Evolutionary conservation across 2,329 filamentous ascomycete genomes (phyloP).

Genomic region (Neofusicoccum sp.): DNA sequence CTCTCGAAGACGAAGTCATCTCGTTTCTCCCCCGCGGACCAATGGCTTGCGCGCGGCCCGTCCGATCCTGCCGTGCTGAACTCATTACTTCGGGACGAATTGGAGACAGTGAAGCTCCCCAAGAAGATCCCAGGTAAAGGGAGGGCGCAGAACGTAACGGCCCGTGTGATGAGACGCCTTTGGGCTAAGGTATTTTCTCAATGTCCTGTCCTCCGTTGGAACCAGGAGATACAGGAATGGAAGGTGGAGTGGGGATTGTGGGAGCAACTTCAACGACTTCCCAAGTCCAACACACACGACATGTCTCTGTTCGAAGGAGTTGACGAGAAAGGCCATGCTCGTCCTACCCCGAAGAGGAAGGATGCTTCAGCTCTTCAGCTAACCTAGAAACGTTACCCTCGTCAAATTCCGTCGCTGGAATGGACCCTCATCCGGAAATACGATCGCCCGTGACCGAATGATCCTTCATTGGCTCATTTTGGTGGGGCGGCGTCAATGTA

Average conservation of each 20-base stretch:
- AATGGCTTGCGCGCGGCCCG: not conserved
- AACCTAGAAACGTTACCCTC: not conserved
- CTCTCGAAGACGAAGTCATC: not conserved
- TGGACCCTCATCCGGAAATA: constrained; percentile 1
- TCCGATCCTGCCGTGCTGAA: not conserved
- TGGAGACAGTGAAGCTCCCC: constrained; percentile 3
- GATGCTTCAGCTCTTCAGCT: not conserved
- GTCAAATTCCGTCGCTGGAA: not conserved
- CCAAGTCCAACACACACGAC: not conserved
- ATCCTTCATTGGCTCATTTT: not conserved
- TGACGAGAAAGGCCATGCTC: not conserved
- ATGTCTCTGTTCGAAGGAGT: not conserved
- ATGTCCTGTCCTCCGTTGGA: constrained; percentile 37
- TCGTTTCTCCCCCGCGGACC: not conserved
- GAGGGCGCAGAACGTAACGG: constrained; percentile 38
- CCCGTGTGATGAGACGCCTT: constrained; percentile 46
- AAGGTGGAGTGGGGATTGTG: constrained; percentile 33
- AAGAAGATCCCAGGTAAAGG: constrained; percentile 3
- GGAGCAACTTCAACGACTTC: not conserved
- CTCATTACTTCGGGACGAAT: not conserved
- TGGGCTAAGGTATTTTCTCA: constrained; percentile 43
- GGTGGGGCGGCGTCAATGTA: not conserved
- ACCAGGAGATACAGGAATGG: constrained; percentile 30
- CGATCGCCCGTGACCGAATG: constrained; percentile 1
- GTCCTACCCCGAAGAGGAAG: not conserved